A percentile compares a stretch with the other conserved stretches of the same genome.
Conservation (phyloP, 345 rosid genomes). For the Populus pruinosa region DNA sequence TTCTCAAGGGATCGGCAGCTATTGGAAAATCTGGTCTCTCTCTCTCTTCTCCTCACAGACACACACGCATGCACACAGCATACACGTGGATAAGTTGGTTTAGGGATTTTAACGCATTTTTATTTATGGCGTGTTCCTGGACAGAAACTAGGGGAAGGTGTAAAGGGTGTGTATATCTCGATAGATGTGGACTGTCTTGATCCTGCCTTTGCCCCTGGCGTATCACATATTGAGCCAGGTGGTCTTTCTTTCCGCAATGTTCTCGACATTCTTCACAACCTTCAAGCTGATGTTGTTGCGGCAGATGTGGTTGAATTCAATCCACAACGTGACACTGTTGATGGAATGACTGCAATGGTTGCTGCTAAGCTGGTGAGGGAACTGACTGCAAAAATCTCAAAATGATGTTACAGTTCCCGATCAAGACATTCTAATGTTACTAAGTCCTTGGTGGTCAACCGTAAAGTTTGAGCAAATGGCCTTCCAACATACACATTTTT, state of each 20-base stretch:
- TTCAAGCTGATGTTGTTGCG: conserved; percentile 77
- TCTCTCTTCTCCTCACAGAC: not conserved
- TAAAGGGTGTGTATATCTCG: conserved; percentile 86
- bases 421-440: not conserved
- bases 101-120: not conserved
- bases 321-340: conserved; percentile 97
- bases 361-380: conserved; percentile 98
- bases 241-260: conserved; percentile 94
- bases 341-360: conserved; percentile 98
- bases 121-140: conserved; percentile 1
- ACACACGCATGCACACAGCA: not conserved
- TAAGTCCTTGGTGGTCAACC: not conserved
- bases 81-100: not conserved
- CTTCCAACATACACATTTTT: not conserved
- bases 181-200: conserved; percentile 93
- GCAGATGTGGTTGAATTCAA: conserved; percentile 97
- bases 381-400: conserved; percentile 82
- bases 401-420: conserved; percentile 23
- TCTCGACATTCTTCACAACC: conserved; percentile 84
- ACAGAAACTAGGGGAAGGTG: conserved; percentile 97
- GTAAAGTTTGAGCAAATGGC: not conserved
- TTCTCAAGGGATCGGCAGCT: conserved; percentile 68
- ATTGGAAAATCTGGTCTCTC: conserved; percentile 81
- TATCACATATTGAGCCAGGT: conserved; percentile 96
- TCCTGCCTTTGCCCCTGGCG: conserved; percentile 98